Base-by-base conservation (phyloP, 2,329 filamentous ascomycete genomes). In the Pyrenophora graminea region DNA sequence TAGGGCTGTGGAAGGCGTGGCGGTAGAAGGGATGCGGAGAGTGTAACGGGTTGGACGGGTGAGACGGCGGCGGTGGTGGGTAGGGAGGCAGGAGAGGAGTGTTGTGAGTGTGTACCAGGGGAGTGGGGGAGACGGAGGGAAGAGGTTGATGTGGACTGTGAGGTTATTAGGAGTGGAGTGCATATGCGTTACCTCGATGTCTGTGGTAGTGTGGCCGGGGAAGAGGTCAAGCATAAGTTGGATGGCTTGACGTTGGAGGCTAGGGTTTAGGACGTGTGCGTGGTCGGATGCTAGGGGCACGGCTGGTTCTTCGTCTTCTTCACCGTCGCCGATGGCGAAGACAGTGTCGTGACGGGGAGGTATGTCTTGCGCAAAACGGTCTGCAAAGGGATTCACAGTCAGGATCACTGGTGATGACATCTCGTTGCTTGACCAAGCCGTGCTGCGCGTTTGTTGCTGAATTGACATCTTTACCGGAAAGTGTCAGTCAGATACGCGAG, bases 171-270 rank as follows among this genome's bases (percentile, higher is more conserved):
- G 6, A 8, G 27, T 25, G 5, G 32, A 37, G 6, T 25, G 45
- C 12, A 47, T 34, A 1, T 18, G 37, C 9, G 32, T n/a, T 2
- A 41, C n/a, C 8, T 40, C 19, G 3, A 47, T 27, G n/a, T 40
- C 37, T 19, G 31, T 6, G 5, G 30, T 3, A 6, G n/a, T 15
- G 30, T 47, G 33, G 18, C 10, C 37, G 18, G 45, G 45, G 7
- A 47, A 47, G 7, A 47, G 37, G 31, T 41, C 37, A 10, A 34
- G 37, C 19, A 47, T 27, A 13, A 41, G 45, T 33, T 47, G 27
- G 6, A n/a, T 6, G 12, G 27, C 21, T 6, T 41, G 39, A 3
- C 27, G 8, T 27, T 39, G 30, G 12, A 47, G 13, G 9, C n/a
- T 13, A 0, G 27, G 10, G 10, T 30, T 30, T 13, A 4, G 27